Conservation (phyloP, 2,329 filamentous ascomycete genomes). For the Cadophora gregata region DNA sequence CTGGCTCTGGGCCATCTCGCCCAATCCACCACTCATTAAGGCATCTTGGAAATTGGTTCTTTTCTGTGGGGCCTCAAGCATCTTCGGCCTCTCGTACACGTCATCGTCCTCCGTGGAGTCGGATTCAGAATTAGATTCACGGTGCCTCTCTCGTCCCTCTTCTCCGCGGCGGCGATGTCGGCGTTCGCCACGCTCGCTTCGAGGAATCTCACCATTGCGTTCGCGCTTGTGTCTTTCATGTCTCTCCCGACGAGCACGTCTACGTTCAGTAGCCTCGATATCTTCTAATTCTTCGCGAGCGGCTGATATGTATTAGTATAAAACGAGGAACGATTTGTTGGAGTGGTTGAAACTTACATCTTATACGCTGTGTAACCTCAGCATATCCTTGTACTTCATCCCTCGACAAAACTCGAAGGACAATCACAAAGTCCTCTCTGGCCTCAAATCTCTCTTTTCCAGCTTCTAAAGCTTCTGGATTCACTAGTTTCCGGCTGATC, state of each 20-base stretch:
- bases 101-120: constrained; percentile 35
- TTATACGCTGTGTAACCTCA: constrained; percentile 77
- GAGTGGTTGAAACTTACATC: constrained; percentile 61
- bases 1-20: constrained; percentile 15
- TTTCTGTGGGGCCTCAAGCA: constrained; percentile 40
- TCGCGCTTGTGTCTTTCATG: constrained; percentile 44
- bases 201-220: constrained; percentile 28
- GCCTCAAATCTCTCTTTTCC: constrained; percentile 91
- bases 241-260: constrained; percentile 40
- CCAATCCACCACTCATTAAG: constrained; percentile 42
- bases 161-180: constrained; percentile 33
- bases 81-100: constrained; percentile 35
- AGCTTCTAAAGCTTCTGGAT: constrained; percentile 82
- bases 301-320: constrained; percentile 30
- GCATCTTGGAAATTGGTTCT: constrained; percentile 35
- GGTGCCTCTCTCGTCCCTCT: constrained; percentile 28
- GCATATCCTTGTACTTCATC: constrained; percentile 92
- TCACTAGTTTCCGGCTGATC: constrained; percentile 86
- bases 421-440: constrained; percentile 91
- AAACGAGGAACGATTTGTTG: not conserved
- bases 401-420: constrained; percentile 82
- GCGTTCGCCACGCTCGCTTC: constrained; percentile 27
- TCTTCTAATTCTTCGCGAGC: constrained; percentile 43
- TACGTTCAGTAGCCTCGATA: constrained; percentile 37
- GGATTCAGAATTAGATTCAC: constrained; percentile 34